phyloP scores from a whole-genome alignment of 2,329 filamentous ascomycete species.

The Penicillium fuscoglaucum region DNA sequence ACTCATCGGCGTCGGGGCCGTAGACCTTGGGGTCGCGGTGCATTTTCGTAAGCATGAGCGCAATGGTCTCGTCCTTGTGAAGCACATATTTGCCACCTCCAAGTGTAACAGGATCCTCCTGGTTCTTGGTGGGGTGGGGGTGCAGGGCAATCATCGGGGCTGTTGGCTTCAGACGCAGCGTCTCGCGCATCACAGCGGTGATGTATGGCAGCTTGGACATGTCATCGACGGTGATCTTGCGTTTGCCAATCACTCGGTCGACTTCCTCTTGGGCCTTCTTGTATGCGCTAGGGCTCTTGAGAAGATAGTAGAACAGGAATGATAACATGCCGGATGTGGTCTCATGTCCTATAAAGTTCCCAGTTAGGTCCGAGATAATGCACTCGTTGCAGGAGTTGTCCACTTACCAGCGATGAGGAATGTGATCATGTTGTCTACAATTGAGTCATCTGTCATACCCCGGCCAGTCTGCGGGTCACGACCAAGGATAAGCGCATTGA shows the following conservation, averaged over 20 bases:
- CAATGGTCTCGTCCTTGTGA: conserved; percentile 52
- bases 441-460: conserved; percentile 61
- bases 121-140: conserved; percentile 46
- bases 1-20: conserved; percentile 65
- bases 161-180: conserved; percentile 60
- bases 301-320: conserved; percentile 64
- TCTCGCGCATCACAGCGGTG: conserved; percentile 64
- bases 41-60: conserved; percentile 53
- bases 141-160: conserved; percentile 57
- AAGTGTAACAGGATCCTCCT: conserved; percentile 49
- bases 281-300: conserved; percentile 63
- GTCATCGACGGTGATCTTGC: conserved; percentile 60
- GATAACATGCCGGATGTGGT: conserved; percentile 69
- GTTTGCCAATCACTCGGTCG: conserved; percentile 62
- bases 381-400: not conserved
- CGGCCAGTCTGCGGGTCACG: conserved; percentile 67
- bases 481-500: conserved; percentile 69
- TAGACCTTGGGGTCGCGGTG: conserved; percentile 66
- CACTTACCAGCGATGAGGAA: conserved; percentile 63
- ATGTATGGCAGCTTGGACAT: conserved; percentile 66
- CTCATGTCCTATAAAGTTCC: conserved; percentile 57
- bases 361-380: not conserved
- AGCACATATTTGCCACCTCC: conserved; percentile 64
- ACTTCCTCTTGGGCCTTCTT: conserved; percentile 67
- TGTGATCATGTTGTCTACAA: conserved; percentile 70